Evolutionary conservation across 208 protist species (phyloP).

Genomic region (Trypanosoma congolense): DNA sequence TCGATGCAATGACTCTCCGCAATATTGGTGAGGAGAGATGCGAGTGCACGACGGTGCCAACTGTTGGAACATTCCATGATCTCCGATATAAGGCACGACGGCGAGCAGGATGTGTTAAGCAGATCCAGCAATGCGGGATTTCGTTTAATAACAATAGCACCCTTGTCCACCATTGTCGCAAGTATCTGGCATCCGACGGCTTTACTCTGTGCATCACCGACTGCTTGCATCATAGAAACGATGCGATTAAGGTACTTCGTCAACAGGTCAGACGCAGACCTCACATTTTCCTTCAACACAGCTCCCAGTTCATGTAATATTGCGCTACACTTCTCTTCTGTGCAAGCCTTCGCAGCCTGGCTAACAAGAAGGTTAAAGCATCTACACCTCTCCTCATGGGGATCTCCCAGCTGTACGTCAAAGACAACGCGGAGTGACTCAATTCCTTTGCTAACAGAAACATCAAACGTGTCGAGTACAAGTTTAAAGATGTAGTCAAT

Average conservation of each 20-base stretch:
- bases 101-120: slow-evolving; percentile 43
- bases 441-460: slow-evolving; percentile 63
- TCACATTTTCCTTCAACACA: slow-evolving; percentile 71
- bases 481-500: slow-evolving; percentile 55
- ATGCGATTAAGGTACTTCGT: slow-evolving; percentile 33
- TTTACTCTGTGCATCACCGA: slow-evolving; percentile 19
- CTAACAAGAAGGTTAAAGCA: slow-evolving; percentile 55
- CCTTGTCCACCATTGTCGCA: slow-evolving; percentile 52
- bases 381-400: slow-evolving; percentile 68
- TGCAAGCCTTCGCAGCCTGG: slow-evolving; percentile 43
- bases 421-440: slow-evolving; percentile 69
- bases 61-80: slow-evolving; percentile 45
- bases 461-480: slow-evolving; percentile 55
- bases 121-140: slow-evolving; percentile 69
- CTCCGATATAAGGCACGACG: slow-evolving; percentile 40
- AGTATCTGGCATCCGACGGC: slow-evolving; percentile 65
- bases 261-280: slow-evolving; percentile 66
- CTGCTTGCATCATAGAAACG: slow-evolving; percentile 22
- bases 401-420: slow-evolving; percentile 71
- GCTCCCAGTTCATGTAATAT: slow-evolving; percentile 42
- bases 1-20: slow-evolving; percentile 74
- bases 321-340: slow-evolving; percentile 31
- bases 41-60: slow-evolving; percentile 65
- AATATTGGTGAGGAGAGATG: slow-evolving; percentile 54
- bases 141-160: slow-evolving; percentile 53